These are phyloP conservation scores for Alternaria viburni DNA, from an alignment of 2,329 filamentous ascomycete species.

Conservation along the genomic window DNA sequence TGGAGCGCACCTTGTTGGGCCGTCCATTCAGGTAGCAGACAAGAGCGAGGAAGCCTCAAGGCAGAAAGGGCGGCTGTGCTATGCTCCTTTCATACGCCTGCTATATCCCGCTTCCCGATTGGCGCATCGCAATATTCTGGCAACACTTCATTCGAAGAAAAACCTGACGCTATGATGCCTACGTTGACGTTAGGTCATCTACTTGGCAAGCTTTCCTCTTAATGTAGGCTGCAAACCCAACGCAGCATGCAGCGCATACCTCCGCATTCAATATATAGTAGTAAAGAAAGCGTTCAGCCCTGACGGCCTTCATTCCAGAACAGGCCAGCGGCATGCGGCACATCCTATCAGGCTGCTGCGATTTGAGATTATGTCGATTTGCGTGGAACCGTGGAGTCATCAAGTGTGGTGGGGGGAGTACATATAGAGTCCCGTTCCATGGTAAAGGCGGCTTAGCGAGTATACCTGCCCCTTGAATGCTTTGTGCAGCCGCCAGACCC, in stretches of 20 bases:
- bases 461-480: constrained; percentile 2
- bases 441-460: constrained; percentile 6
- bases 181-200: no score
- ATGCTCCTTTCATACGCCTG: background rate
- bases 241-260: background rate
- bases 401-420: background rate
- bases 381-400: background rate
- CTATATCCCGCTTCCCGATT: background rate
- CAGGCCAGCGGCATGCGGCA: background rate
- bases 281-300: background rate
- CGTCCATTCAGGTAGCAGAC: background rate
- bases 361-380: background rate
- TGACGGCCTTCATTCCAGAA: background rate
- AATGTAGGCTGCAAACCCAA: no score
- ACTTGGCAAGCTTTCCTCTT: no score
- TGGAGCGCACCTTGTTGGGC: constrained; percentile 1
- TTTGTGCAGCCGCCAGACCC: background rate
- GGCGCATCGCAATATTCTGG: background rate
- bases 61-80: background rate
- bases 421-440: constrained; percentile 3
- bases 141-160: no score
- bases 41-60: background rate
- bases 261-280: background rate
- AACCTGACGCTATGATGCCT: no score
- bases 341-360: background rate